These are phyloP conservation scores for Corymbia citriodora DNA, from an alignment of 441 rosid species.

Conservation along the genomic window DNA sequence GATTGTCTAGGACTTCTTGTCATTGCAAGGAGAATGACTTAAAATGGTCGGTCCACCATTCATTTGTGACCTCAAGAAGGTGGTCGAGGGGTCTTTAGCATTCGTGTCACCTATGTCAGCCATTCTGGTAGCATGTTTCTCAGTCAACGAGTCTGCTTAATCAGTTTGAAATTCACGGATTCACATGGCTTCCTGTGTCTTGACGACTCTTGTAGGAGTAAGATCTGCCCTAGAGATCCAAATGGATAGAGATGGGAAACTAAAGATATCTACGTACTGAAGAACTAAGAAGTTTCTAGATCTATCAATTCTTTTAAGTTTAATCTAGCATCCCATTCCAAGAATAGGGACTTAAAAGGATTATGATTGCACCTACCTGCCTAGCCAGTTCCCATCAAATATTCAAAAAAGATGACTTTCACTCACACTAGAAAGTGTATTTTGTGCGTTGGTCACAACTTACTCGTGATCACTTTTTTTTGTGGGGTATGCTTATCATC, in stretches of 20 bases:
- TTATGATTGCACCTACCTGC: background rate
- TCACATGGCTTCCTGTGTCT: background rate
- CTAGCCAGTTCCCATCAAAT: background rate
- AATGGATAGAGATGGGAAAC: background rate
- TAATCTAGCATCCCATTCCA: background rate
- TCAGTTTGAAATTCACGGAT: background rate
- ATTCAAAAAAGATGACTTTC: background rate
- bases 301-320: background rate
- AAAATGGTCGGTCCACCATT: background rate
- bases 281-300: background rate
- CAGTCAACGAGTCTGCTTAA: background rate
- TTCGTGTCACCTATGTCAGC: background rate
- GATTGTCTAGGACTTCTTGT: background rate
- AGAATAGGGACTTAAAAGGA: background rate
- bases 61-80: background rate
- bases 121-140: background rate
- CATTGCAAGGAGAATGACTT: background rate
- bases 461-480: background rate
- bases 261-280: background rate
- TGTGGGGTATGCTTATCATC: background rate
- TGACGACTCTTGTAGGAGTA: background rate
- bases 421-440: background rate
- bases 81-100: background rate
- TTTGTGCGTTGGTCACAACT: accelerated
- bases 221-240: background rate